Percentiles rank a stretch among this genome's conserved stretches.
These are phyloP conservation scores for Amanita brunnescens DNA, from an alignment of 768 basidiomycete genomes.

Conservation along the genomic window DNA sequence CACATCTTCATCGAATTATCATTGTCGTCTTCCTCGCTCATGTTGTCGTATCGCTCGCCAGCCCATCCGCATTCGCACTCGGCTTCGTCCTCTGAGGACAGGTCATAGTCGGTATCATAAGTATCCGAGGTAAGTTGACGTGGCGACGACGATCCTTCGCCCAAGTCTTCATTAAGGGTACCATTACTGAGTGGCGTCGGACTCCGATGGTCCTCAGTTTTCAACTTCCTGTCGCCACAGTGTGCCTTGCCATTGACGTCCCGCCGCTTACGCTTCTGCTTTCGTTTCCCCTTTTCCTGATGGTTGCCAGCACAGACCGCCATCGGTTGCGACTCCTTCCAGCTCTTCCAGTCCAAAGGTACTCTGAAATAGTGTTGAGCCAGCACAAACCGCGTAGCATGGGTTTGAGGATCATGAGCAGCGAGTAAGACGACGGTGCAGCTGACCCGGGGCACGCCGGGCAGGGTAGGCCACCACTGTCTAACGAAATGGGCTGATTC, in stretches of 20 bases:
- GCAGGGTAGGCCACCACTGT: slow-evolving; percentile 72
- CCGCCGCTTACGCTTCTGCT: background rate
- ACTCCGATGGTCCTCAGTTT: background rate
- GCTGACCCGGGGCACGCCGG: slow-evolving; percentile 55
- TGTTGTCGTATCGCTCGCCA: slow-evolving; percentile 5
- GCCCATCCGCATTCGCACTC: slow-evolving; percentile 7
- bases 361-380: slow-evolving; percentile 74
- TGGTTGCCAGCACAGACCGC: background rate
- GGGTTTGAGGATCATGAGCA: slow-evolving; percentile 50
- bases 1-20: slow-evolving; percentile 45
- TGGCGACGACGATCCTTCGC: background rate
- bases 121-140: background rate
- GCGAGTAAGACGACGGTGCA: slow-evolving; percentile 66
- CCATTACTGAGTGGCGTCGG: background rate
- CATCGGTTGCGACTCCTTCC: slow-evolving; percentile 13
- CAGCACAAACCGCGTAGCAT: slow-evolving; percentile 53
- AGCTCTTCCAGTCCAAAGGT: slow-evolving; percentile 36
- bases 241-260: background rate
- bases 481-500: slow-evolving; percentile 72
- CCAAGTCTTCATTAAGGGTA: background rate
- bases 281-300: background rate
- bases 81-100: background rate
- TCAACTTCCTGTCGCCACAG: background rate
- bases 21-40: slow-evolving; percentile 6
- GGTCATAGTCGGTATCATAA: background rate